phyloP scores from a whole-genome alignment of 768 basidiomycete genomes.

The Clavaria fumosa region DNA sequence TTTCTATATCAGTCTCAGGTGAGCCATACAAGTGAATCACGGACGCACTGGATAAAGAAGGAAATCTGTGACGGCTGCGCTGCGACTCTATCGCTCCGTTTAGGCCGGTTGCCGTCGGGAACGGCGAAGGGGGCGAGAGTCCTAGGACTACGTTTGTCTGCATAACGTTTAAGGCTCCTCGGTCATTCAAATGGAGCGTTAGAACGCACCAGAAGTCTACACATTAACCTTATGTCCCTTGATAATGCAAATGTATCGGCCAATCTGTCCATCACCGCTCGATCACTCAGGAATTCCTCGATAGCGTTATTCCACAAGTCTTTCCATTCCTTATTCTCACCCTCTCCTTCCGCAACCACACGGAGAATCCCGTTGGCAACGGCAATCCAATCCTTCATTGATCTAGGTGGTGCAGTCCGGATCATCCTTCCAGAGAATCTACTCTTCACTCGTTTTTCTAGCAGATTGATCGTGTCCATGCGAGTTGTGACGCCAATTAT shows the following conservation, averaged over 20 bases:
- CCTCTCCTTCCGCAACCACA: conserved; percentile 12
- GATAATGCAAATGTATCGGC: conserved; percentile 47
- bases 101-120: not conserved
- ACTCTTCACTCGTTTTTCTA: conserved; percentile 96
- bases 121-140: not conserved
- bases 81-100: not conserved
- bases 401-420: conserved; percentile 48
- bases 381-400: conserved; percentile 32
- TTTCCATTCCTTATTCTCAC: conserved; percentile 38
- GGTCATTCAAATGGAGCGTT: too few relatives aligned
- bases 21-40: too few relatives aligned
- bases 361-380: conserved; percentile 34
- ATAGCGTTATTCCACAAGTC: conserved; percentile 41
- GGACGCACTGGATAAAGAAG: not conserved
- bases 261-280: conserved; percentile 27
- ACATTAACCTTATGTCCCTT: conserved; percentile 42
- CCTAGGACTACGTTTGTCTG: not conserved
- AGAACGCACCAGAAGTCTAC: conserved; percentile 42
- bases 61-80: not conserved
- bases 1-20: too few relatives aligned
- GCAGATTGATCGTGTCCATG: conserved; percentile 71
- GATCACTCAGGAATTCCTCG: conserved; percentile 39
- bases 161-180: too few relatives aligned
- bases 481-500: conserved; percentile 81
- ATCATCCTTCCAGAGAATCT: conserved; percentile 89